A percentile compares a stretch with the other conserved stretches of the same genome.
phyloP scores from a whole-genome alignment of 1,139 yeast genomes.

The Candida sp. region DNA sequence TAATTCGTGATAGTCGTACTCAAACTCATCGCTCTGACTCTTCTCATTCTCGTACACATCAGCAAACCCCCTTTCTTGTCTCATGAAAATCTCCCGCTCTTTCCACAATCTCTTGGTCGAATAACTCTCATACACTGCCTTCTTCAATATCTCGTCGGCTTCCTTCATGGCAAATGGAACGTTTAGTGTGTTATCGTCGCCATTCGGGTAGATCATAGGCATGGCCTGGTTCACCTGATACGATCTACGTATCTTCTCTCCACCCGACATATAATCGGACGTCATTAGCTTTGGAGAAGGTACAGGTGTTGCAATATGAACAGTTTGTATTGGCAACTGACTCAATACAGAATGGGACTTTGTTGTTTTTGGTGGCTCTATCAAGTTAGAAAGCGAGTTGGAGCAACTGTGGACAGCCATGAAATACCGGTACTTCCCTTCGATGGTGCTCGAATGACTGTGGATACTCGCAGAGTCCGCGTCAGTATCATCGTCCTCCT shows the following conservation, averaged over 20 bases:
- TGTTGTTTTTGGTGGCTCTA: constrained; percentile 63
- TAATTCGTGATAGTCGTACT: constrained; percentile 21
- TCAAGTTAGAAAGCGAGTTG: constrained; percentile 56
- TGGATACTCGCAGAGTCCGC: constrained; percentile 4
- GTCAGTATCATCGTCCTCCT: constrained; percentile 1
- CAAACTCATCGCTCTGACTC: constrained; percentile 22
- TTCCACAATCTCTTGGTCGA: constrained; percentile 72
- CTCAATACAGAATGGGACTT: constrained; percentile 57
- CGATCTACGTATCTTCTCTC: constrained; percentile 70
- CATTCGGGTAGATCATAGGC: constrained; percentile 76
- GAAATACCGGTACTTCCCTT: constrained; percentile 32
- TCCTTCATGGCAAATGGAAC: constrained; percentile 82
- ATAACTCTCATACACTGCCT: constrained; percentile 68
- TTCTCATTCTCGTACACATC: constrained; percentile 24
- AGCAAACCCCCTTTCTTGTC: constrained; percentile 75
- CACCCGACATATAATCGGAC: constrained; percentile 55
- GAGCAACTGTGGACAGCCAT: constrained; percentile 51
- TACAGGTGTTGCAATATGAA: constrained; percentile 88
- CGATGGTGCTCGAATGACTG: constrained; percentile 15
- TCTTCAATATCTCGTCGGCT: constrained; percentile 64
- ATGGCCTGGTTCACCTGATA: constrained; percentile 80
- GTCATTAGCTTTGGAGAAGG: constrained; percentile 85
- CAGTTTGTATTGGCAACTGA: constrained; percentile 62
- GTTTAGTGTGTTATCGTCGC: constrained; percentile 20
- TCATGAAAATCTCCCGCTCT: constrained; percentile 72